Conservation (phyloP, 495 filamentous ascomycete genomes). For the Paragyromitra xinjiangensis region DNA sequence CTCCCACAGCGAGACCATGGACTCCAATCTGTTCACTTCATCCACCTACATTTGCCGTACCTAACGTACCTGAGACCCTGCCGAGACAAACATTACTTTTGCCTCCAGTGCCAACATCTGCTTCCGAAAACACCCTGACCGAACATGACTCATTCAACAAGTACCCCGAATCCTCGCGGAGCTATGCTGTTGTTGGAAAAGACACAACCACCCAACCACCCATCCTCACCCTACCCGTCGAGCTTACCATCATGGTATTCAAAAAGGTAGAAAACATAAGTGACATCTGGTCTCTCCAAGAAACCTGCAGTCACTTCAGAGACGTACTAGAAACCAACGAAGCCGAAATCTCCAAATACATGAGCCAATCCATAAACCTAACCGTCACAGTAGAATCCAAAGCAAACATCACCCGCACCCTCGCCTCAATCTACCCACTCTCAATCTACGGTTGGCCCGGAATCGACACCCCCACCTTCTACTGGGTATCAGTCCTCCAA, state of each 20-base stretch:
- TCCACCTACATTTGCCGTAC: neutral
- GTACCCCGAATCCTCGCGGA: neutral
- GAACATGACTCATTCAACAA: neutral
- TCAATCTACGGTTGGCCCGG: neutral
- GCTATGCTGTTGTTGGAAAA: neutral
- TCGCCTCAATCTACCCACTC: slow-evolving; percentile 10
- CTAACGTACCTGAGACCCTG: neutral
- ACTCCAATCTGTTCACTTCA: neutral
- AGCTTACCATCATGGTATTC: neutral
- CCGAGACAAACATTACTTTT: neutral
- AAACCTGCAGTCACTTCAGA: neutral
- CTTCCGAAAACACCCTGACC: neutral
- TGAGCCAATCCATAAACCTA: neutral
- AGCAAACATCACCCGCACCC: neutral
- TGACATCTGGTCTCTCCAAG: neutral
- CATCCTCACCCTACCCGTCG: neutral
- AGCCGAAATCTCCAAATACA: neutral
- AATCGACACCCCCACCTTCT: neutral
- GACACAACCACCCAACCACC: neutral
- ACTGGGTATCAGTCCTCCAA: slow-evolving; percentile 1
- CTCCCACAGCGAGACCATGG: neutral
- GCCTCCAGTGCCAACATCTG: neutral
- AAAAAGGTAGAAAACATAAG: neutral
- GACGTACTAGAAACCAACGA: neutral
- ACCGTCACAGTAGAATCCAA: neutral